These are phyloP conservation scores for Chytridiales sp. DNA, from an alignment of 371 early-diverging fungal genomes.

Conservation along the genomic window DNA sequence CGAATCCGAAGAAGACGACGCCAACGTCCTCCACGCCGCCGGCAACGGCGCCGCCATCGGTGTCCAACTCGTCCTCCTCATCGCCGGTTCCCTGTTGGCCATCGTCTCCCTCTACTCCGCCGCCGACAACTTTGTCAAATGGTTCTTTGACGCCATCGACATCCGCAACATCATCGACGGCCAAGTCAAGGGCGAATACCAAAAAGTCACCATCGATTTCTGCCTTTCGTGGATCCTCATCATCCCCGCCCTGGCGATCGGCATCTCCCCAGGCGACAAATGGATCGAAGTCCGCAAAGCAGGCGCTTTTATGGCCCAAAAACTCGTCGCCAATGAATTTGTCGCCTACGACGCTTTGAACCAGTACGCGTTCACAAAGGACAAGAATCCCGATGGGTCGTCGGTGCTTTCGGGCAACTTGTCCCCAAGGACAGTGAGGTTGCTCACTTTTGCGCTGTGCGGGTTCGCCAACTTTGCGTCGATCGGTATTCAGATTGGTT, in stretches of 20 bases:
- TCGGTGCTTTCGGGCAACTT: conserved; percentile 15
- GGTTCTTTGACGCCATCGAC: conserved; percentile 72
- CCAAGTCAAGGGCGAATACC: neutral
- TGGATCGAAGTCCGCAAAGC: conserved; percentile 64
- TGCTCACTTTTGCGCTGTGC: conserved; percentile 73
- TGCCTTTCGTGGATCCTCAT: conserved; percentile 76
- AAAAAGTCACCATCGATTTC: conserved; percentile 50
- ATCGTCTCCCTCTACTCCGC: conserved; percentile 71
- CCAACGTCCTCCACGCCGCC: conserved; percentile 80
- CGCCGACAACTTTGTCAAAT: conserved; percentile 70
- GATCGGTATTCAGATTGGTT: conserved; percentile 84
- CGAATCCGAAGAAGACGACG: conserved; percentile 61
- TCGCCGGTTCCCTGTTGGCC: conserved; percentile 74
- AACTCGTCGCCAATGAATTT: conserved; percentile 90
- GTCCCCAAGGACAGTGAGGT: conserved; percentile 28
- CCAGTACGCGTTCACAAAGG: conserved; percentile 17
- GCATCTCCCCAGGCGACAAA: conserved; percentile 51
- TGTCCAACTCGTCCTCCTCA: conserved; percentile 71
- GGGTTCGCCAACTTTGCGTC: conserved; percentile 88
- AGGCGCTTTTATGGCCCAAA: conserved; percentile 79
- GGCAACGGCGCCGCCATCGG: conserved; percentile 86
- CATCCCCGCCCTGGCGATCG: conserved; percentile 82
- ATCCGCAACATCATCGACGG: conserved; percentile 40
- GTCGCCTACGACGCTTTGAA: conserved; percentile 68
- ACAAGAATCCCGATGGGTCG: conserved; percentile 7